These are phyloP conservation scores for Mortierella sp. DNA, from an alignment of 371 early-diverging fungal genomes.

Conservation along the genomic window DNA sequence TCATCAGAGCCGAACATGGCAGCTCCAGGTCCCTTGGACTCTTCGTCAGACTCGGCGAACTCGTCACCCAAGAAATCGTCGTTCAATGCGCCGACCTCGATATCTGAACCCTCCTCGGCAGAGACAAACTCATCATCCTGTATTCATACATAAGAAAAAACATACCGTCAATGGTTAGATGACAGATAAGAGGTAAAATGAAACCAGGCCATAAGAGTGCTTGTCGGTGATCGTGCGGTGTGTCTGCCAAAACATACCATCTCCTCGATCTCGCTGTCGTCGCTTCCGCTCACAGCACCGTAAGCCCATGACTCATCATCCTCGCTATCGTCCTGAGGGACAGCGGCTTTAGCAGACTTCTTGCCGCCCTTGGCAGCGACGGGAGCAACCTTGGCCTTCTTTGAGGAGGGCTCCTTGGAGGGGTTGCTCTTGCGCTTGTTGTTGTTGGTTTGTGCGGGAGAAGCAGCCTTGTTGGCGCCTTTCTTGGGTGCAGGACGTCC, in stretches of 20 bases:
- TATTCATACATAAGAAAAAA: neutral
- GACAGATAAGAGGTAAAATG: neutral
- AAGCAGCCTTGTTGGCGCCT: slow-evolving; percentile 27
- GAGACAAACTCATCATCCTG: slow-evolving; percentile 61
- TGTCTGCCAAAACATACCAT: slow-evolving; percentile 17
- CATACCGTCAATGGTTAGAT: neutral
- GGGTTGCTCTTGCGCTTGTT: slow-evolving; percentile 47
- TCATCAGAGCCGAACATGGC: slow-evolving; percentile 59
- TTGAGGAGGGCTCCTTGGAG: slow-evolving; percentile 18
- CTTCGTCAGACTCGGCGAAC: slow-evolving; percentile 52
- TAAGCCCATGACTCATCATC: slow-evolving; percentile 59
- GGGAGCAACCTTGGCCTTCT: slow-evolving; percentile 34
- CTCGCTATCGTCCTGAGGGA: slow-evolving; percentile 29
- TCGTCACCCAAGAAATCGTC: slow-evolving; percentile 58
- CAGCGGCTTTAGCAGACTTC: slow-evolving; percentile 19
- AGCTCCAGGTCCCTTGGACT: slow-evolving; percentile 33
- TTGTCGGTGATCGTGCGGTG: too few relatives aligned
- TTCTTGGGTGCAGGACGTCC: slow-evolving; percentile 41
- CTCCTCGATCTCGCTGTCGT: slow-evolving; percentile 52
- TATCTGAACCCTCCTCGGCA: slow-evolving; percentile 60
- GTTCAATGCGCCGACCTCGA: slow-evolving; percentile 44
- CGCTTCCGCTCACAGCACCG: slow-evolving; percentile 50
- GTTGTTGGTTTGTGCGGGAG: slow-evolving; percentile 34
- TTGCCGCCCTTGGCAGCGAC: slow-evolving; percentile 22
- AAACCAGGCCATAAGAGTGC: neutral